phyloP scores from a whole-genome alignment of 2,329 filamentous ascomycete genomes.

The Capronia coronata region DNA sequence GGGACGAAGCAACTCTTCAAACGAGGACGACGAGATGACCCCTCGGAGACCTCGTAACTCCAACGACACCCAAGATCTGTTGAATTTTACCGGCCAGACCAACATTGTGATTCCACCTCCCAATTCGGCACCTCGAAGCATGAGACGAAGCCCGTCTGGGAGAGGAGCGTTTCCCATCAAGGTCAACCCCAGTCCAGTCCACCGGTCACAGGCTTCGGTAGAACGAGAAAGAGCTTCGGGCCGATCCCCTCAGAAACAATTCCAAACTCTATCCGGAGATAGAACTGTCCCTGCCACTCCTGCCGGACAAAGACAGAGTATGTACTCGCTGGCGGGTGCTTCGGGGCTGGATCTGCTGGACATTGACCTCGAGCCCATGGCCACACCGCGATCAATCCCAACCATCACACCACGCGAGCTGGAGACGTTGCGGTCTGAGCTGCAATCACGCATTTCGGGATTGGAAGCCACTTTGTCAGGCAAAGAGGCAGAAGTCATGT shows the following conservation, averaged over 20 bases:
- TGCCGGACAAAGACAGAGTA: constrained; percentile 28
- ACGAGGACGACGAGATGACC: constrained; percentile 37
- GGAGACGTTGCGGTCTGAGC: constrained; percentile 83
- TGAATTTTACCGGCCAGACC: constrained; percentile 83
- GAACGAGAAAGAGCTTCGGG: constrained; percentile 27
- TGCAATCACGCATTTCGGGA: constrained; percentile 89
- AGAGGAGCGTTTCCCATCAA: constrained; percentile 30
- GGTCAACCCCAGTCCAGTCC: constrained; percentile 26
- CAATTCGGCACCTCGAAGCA: constrained; percentile 42
- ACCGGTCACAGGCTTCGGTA: constrained; percentile 29
- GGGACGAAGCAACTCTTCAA: constrained; percentile 30
- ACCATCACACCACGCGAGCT: constrained; percentile 86
- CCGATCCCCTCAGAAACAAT: constrained; percentile 29
- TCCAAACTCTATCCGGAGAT: constrained; percentile 16
- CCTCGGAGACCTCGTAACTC: constrained; percentile 44
- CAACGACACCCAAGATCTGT: constrained; percentile 59
- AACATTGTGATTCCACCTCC: constrained; percentile 46
- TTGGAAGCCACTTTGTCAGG: constrained; percentile 85
- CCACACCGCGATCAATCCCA: constrained; percentile 85
- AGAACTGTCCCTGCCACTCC: constrained; percentile 28
- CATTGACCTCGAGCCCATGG: constrained; percentile 88
- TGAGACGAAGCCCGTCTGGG: constrained; percentile 35
- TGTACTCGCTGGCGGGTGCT: constrained; percentile 19
- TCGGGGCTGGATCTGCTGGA: constrained; percentile 55
- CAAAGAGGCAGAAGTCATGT: constrained; percentile 84